Evolutionary conservation across 768 basidiomycete species (phyloP).

Genomic region (Gloeopeniophorella convolvens): DNA sequence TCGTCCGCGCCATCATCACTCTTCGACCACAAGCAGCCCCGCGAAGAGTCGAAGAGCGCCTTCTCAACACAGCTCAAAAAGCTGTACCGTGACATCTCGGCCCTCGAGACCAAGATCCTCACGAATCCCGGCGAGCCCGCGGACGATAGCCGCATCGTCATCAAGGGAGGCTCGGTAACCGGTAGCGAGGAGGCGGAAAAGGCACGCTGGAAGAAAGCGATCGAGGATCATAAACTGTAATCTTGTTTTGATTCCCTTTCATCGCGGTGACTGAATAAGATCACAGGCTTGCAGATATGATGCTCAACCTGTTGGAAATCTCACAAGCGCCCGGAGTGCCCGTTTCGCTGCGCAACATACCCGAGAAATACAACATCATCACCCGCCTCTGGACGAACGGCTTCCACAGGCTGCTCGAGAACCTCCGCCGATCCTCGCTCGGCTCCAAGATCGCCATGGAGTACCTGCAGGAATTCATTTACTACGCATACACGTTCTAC

Average conservation of each 20-base stretch:
- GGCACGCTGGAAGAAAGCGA: conserved; percentile 68
- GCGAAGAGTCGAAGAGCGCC: conserved; percentile 48
- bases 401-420: conserved; percentile 87
- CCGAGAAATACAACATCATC: conserved; percentile 93
- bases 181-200: conserved; percentile 58
- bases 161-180: conserved; percentile 21
- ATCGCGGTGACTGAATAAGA: conserved; percentile 11
- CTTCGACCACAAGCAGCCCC: conserved; percentile 49
- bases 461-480: conserved; percentile 89
- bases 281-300: conserved; percentile 80
- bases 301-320: conserved; percentile 81
- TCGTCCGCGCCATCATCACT: conserved; percentile 68
- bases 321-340: conserved; percentile 85
- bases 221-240: conserved; percentile 79
- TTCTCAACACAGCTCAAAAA: conserved; percentile 73
- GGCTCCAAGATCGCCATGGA: conserved; percentile 69
- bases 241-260: conserved; percentile 26
- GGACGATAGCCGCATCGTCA: conserved; percentile 36
- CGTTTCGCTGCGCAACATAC: conserved; percentile 81
- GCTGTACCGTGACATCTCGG: conserved; percentile 76
- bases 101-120: conserved; percentile 70
- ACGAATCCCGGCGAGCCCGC: conserved; percentile 54
- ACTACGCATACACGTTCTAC: conserved; percentile 93
- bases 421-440: conserved; percentile 79
- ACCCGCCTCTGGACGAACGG: conserved; percentile 87